A percentile compares a stretch with the other conserved stretches of the same genome.
phyloP scores from a whole-genome alignment of 2,329 filamentous ascomycete species.

The Beauveria asiatica region DNA sequence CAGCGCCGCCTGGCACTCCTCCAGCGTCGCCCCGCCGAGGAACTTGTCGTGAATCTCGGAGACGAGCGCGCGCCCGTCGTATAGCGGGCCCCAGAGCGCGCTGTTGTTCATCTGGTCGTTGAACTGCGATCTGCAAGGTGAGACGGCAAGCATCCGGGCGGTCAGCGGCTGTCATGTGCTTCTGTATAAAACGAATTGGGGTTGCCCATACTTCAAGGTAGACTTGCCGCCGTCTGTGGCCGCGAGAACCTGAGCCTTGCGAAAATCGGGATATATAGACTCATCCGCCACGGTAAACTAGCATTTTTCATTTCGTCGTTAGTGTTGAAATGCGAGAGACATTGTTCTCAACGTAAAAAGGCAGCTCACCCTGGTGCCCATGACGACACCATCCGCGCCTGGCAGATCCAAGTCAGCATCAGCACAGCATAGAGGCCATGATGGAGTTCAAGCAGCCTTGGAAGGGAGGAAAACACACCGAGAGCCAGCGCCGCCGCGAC shows the following conservation, averaged over 20 bases:
- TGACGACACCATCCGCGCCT: slow-evolving; percentile 36
- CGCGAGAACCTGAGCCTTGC: slow-evolving; percentile 32
- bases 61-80: slow-evolving; percentile 36
- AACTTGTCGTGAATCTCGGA: slow-evolving; percentile 32
- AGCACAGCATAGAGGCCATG: background rate
- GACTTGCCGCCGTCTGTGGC: slow-evolving; percentile 34
- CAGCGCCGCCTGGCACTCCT: slow-evolving; percentile 33
- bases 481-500: slow-evolving; percentile 47
- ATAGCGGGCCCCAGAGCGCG: slow-evolving; percentile 32
- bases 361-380: slow-evolving; percentile 32
- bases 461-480: slow-evolving; percentile 29
- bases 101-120: slow-evolving; percentile 33
- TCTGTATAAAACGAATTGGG: no score
- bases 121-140: slow-evolving; percentile 24
- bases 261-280: slow-evolving; percentile 30
- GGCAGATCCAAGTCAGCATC: background rate
- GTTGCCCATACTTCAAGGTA: slow-evolving; percentile 34
- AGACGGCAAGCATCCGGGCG: background rate
- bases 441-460: no score
- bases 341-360: slow-evolving; percentile 12
- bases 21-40: slow-evolving; percentile 29
- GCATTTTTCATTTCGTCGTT: background rate
- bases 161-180: background rate
- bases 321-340: background rate
- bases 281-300: slow-evolving; percentile 38